These are phyloP conservation scores for Calonectria pseudoreteaudii DNA, from an alignment of 2,329 filamentous ascomycete species.

Conservation along the genomic window DNA sequence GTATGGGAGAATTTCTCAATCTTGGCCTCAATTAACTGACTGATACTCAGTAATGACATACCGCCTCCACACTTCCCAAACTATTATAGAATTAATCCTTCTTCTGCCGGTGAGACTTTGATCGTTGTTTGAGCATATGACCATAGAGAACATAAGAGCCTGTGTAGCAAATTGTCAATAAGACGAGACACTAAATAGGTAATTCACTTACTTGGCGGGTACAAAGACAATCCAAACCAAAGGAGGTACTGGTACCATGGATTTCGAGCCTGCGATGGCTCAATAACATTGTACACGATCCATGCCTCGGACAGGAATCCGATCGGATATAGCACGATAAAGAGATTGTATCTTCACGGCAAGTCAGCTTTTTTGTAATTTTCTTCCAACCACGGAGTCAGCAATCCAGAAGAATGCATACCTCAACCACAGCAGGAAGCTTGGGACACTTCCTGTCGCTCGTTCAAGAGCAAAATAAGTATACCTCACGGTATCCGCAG, in stretches of 20 bases:
- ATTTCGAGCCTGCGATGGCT: constrained; percentile 30
- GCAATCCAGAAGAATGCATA: constrained; percentile 3
- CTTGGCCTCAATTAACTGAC: too few relatives aligned
- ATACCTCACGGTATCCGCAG: constrained; percentile 34
- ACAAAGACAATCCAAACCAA: constrained; percentile 32
- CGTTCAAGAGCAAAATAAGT: constrained; percentile 35
- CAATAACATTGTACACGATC: constrained; percentile 36
- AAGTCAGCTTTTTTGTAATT: not conserved
- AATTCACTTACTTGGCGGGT: constrained; percentile 25
- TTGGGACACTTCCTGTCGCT: constrained; percentile 18
- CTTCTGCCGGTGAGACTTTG: constrained; percentile 12
- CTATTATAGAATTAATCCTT: not conserved
- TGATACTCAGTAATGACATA: too few relatives aligned
- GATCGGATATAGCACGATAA: constrained; percentile 30
- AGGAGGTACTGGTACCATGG: constrained; percentile 31
- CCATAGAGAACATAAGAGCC: constrained; percentile 33
- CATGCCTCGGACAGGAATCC: constrained; percentile 34
- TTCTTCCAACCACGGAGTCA: not conserved
- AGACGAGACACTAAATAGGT: rapidly evolving
- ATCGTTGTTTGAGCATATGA: constrained; percentile 37
- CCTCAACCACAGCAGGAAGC: constrained; percentile 32
- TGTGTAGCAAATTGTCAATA: not conserved
- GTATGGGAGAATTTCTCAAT: too few relatives aligned
- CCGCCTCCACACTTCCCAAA: not conserved
- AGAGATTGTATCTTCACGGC: constrained; percentile 32